These are phyloP conservation scores for Talaromyces pinophilus DNA, from an alignment of 2,329 filamentous ascomycete species.

Conservation along the genomic window DNA sequence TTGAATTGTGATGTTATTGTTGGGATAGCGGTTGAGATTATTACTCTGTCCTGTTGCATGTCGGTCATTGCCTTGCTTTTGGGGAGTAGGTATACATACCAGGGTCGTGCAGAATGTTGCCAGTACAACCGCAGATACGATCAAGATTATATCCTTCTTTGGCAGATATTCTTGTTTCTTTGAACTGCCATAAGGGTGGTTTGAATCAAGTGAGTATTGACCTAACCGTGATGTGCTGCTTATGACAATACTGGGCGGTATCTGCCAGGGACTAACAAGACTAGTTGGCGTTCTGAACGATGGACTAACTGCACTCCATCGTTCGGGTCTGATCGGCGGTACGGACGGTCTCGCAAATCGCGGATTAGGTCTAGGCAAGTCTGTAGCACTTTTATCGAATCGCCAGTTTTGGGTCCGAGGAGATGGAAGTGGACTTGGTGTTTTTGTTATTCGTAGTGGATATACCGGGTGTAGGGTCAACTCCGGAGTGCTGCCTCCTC, in stretches of 20 bases:
- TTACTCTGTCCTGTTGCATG: slow-evolving; percentile 30
- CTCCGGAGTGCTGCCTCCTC: not conserved
- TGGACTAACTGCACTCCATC: not conserved
- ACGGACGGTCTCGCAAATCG: not conserved
- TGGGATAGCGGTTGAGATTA: slow-evolving; percentile 45
- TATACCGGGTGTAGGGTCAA: not conserved
- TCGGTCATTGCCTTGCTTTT: not conserved
- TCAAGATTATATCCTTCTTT: slow-evolving; percentile 7
- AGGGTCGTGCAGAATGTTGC: slow-evolving; percentile 9
- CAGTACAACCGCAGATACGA: not conserved
- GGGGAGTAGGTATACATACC: not conserved
- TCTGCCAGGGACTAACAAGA: slow-evolving; percentile 3
- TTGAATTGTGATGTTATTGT: slow-evolving; percentile 47
- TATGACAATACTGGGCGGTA: not conserved
- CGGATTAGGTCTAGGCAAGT: not conserved
- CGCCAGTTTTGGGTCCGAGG: not conserved
- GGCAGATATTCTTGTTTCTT: not conserved
- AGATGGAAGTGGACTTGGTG: not conserved
- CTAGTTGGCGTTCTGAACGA: slow-evolving; percentile 11
- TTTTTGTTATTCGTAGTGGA: not conserved
- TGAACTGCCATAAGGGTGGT: not conserved
- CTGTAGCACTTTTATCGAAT: not conserved
- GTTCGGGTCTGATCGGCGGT: not conserved
- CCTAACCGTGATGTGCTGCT: not conserved
- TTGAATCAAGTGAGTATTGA: not conserved